phyloP scores from a whole-genome alignment of 257 asterid species.

The Fraxinus americana region DNA sequence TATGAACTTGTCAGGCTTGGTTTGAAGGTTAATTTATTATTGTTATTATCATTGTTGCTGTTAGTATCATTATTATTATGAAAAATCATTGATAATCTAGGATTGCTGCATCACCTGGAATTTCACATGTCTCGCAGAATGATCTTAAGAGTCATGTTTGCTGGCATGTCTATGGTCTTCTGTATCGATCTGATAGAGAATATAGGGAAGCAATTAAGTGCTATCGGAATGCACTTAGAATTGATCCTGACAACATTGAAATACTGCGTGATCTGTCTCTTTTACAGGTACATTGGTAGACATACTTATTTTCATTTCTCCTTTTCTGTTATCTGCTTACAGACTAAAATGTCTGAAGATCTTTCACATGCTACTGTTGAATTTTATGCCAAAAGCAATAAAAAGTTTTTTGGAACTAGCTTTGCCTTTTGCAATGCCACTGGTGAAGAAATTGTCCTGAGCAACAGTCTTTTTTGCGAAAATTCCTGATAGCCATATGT shows the following conservation, averaged over 20 bases:
- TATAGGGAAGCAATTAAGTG: slow-evolving; percentile 98
- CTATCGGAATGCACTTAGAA: slow-evolving; percentile 90
- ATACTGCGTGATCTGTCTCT: slow-evolving; percentile 95
- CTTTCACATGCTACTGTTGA: background rate
- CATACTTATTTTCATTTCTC: slow-evolving; percentile 8
- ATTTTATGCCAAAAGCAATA: background rate
- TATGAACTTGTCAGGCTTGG: slow-evolving; percentile 96
- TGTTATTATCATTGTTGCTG: slow-evolving; percentile 1
- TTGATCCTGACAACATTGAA: slow-evolving; percentile 97
- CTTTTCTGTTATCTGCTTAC: background rate
- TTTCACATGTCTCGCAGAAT: slow-evolving; percentile 68
- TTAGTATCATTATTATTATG: slow-evolving; percentile 5
- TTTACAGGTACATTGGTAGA: slow-evolving; percentile 63
- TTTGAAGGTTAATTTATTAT: slow-evolving; percentile 64
- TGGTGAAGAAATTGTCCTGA: background rate
- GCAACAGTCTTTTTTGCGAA: background rate
- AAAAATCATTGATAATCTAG: slow-evolving; percentile 20
- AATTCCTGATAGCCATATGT: slow-evolving; percentile 1
- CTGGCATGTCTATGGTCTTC: slow-evolving; percentile 98
- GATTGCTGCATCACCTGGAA: slow-evolving; percentile 29
- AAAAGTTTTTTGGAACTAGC: background rate
- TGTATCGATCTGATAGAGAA: slow-evolving; percentile 95
- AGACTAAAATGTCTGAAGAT: background rate
- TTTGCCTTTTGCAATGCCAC: background rate
- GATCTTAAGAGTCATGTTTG: slow-evolving; percentile 98